Evolutionary conservation across 345 rosid genomes (phyloP).

Genomic region (Gossypium arboreum): DNA sequence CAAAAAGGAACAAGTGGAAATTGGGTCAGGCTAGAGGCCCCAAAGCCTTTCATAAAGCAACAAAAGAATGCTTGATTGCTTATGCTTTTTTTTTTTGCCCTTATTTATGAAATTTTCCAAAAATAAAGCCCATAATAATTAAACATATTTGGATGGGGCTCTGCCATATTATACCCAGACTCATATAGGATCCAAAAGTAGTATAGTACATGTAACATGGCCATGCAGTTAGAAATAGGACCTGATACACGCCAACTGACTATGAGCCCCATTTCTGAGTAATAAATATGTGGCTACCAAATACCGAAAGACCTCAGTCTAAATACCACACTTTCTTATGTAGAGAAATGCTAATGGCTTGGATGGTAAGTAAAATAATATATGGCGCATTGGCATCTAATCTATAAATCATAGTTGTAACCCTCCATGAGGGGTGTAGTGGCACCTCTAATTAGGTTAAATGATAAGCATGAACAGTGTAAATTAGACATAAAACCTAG

Average conservation of each 20-base stretch:
- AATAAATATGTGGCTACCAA: no score
- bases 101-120: neutral
- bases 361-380: neutral
- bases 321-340: no score
- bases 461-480: constrained; percentile 16
- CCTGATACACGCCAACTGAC: neutral
- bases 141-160: neutral
- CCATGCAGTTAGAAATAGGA: neutral
- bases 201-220: neutral
- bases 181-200: neutral
- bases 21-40: neutral
- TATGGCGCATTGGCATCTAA: neutral
- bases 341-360: no score
- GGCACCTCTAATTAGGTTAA: constrained; percentile 27
- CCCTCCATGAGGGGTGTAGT: constrained; percentile 38
- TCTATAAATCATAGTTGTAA: neutral
- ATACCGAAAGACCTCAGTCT: no score
- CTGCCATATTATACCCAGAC: neutral
- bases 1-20: no score
- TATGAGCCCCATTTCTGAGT: neutral
- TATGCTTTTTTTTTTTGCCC: neutral
- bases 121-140: neutral
- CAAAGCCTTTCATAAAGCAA: neutral
- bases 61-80: neutral
- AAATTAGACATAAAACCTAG: neutral